Conservation (phyloP, 441 rosid species). For the Populus hybrid region DNA sequence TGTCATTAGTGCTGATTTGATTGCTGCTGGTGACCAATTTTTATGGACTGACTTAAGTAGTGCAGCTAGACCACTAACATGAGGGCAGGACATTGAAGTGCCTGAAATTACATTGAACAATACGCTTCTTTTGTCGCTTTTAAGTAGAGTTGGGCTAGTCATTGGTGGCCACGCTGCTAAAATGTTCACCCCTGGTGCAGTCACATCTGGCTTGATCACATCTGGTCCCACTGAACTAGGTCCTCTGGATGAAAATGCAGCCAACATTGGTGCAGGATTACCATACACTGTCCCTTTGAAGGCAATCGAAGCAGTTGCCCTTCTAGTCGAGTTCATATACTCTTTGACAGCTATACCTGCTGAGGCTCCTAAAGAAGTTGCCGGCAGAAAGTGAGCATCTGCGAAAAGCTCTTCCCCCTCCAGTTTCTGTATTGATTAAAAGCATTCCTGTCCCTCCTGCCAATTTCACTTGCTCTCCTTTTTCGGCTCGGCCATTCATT, state of each 20-base stretch:
- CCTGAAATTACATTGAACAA: constrained; percentile 73
- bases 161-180: constrained; percentile 74
- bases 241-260: constrained; percentile 78
- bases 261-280: constrained; percentile 64
- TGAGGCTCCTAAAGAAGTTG: constrained; percentile 54
- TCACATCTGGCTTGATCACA: constrained; percentile 67
- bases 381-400: constrained; percentile 67
- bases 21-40: constrained; percentile 73
- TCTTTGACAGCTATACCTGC: constrained; percentile 56
- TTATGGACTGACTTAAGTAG: constrained; percentile 65
- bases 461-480: constrained; percentile 66
- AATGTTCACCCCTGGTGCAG: constrained; percentile 76
- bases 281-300: constrained; percentile 65
- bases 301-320: constrained; percentile 54
- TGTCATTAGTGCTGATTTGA: constrained; percentile 91
- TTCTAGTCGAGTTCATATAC: constrained; percentile 37
- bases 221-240: constrained; percentile 67
- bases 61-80: constrained; percentile 80
- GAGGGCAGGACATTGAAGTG: constrained; percentile 96
- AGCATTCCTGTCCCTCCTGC: constrained; percentile 84
- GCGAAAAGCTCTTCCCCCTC: constrained; percentile 72
- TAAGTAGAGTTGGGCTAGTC: constrained; percentile 58
- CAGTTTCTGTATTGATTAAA: constrained; percentile 52
- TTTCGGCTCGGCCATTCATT: constrained; percentile 53
- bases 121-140: constrained; percentile 50